These are phyloP conservation scores for Auriscalpium orientale DNA, from an alignment of 768 basidiomycete species.

Conservation along the genomic window DNA sequence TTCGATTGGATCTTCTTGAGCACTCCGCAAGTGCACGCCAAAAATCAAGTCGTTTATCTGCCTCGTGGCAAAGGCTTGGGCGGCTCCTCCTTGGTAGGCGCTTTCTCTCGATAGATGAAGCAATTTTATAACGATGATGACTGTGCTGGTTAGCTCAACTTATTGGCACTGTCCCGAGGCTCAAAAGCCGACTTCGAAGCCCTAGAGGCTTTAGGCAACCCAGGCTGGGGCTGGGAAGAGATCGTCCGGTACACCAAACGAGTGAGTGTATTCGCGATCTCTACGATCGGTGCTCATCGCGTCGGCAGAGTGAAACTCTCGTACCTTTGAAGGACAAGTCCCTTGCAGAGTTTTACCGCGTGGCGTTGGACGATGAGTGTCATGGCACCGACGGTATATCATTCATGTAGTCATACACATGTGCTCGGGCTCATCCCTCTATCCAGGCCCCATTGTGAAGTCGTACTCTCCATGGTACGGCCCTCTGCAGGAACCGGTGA, in stretches of 20 bases:
- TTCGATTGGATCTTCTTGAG: constrained; percentile 23
- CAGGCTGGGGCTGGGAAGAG: constrained; percentile 21
- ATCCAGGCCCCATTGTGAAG: constrained; percentile 13
- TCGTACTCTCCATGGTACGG: constrained; percentile 7
- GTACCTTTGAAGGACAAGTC: background rate
- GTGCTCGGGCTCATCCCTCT: background rate
- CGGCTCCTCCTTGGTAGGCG: constrained; percentile 19
- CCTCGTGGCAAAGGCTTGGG: constrained; percentile 24
- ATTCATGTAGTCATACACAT: too few relatives aligned
- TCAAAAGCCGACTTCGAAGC: constrained; percentile 10
- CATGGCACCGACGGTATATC: constrained; percentile 9
- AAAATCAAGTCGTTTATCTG: constrained; percentile 13
- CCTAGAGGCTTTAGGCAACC: constrained; percentile 18
- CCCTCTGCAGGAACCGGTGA: constrained; percentile 5
- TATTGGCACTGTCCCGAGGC: background rate
- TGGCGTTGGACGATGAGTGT: background rate
- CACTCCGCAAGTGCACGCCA: constrained; percentile 18
- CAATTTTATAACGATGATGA: background rate
- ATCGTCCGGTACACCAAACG: constrained; percentile 19
- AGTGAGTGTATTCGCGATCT: background rate
- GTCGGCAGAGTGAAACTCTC: constrained; percentile 5
- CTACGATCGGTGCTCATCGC: background rate
- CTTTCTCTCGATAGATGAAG: background rate
- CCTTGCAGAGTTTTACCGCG: background rate
- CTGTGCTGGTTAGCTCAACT: background rate